Evolutionary conservation across 257 asterid species (phyloP).

Genomic region (Plectranthus barbatus): DNA sequence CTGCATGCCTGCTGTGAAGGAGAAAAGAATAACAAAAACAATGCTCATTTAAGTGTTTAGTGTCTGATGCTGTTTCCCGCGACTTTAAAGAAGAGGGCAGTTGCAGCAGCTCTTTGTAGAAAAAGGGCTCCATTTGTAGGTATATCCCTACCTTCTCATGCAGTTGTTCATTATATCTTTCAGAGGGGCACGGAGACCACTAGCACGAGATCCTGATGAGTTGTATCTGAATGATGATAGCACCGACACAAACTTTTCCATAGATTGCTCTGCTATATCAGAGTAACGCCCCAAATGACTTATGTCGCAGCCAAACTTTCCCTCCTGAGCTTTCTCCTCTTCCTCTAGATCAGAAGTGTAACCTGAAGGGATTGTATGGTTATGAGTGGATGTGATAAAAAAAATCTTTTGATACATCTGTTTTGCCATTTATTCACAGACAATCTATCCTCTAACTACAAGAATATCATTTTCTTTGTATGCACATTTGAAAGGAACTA

Average conservation of each 20-base stretch:
- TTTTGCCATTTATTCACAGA: neutral
- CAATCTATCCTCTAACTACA: neutral
- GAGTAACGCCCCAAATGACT: conserved; percentile 70
- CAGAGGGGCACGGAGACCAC: conserved; percentile 95
- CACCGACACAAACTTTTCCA: conserved; percentile 69
- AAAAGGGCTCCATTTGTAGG: neutral
- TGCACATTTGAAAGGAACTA: conserved; percentile 11
- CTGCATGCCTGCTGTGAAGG: neutral
- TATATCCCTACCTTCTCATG: conserved; percentile 36
- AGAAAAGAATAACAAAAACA: neutral
- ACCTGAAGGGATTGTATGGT: conserved; percentile 31
- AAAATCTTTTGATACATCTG: neutral
- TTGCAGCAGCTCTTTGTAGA: neutral
- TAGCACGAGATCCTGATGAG: conserved; percentile 78
- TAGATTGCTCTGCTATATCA: conserved; percentile 72
- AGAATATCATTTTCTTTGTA: neutral
- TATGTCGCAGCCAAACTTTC: conserved; percentile 58
- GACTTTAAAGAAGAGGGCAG: neutral
- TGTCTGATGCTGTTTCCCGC: conserved; percentile 12
- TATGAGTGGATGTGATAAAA: too few relatives aligned
- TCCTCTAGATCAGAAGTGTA: conserved; percentile 23
- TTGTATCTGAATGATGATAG: conserved; percentile 73
- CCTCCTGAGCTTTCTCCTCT: conserved; percentile 28
- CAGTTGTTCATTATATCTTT: conserved; percentile 60
- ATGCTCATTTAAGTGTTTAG: conserved; percentile 20